Evolutionary conservation across 2,329 filamentous ascomycete species (phyloP).

Genomic region (Talaromyces sp.): DNA sequence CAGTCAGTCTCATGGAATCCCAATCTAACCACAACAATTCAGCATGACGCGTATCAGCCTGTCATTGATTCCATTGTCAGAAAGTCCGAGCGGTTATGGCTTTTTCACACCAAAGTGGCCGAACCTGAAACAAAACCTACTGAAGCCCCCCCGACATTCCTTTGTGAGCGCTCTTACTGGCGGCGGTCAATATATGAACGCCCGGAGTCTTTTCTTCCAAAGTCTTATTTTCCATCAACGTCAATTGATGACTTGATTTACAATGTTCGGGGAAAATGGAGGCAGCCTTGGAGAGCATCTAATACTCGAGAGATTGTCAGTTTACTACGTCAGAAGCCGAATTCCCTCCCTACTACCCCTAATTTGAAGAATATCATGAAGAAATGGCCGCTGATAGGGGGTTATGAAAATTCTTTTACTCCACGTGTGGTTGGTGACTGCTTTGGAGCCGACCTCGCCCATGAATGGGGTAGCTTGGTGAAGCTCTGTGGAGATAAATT

Average conservation of each 20-base stretch:
- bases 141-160: not conserved
- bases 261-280: not conserved
- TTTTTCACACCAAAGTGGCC: not conserved
- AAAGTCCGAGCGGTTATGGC: not conserved
- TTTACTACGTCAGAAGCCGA: not conserved
- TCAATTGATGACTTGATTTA: not conserved
- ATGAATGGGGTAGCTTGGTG: conserved; percentile 47
- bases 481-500: conserved; percentile 31
- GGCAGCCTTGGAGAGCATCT: not conserved
- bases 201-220: not conserved
- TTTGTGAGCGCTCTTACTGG: conserved; percentile 20
- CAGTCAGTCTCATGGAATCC: conserved; percentile 46
- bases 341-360: conserved; percentile 3
- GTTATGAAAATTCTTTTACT: conserved; percentile 35
- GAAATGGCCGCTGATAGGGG: conserved; percentile 37
- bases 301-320: conserved; percentile 7
- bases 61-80: conserved; percentile 28
- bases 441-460: conserved; percentile 35
- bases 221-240: too few species aligned
- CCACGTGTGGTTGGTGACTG: conserved; percentile 39
- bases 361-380: conserved; percentile 31
- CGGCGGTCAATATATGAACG: conserved; percentile 43
- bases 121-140: not conserved
- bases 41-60: conserved; percentile 35
- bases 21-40: conserved; percentile 37